Evolutionary conservation across 257 asterid species (phyloP).

Genomic region (Parsonsia alboflavescens): DNA sequence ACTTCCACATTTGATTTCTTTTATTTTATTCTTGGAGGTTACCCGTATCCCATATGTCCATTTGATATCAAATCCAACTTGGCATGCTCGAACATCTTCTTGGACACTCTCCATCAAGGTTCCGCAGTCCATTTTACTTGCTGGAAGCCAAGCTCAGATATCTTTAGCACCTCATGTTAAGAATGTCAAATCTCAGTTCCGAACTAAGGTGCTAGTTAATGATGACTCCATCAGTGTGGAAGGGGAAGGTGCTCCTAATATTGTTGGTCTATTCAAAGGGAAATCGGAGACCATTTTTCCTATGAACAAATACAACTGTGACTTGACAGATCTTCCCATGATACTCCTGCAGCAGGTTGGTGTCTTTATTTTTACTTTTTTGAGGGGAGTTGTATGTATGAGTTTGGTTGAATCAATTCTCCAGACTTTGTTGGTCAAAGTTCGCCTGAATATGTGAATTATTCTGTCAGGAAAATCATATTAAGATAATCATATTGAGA

Average conservation of each 20-base stretch:
- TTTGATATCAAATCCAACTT: constrained; percentile 77
- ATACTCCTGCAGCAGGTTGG: constrained; percentile 88
- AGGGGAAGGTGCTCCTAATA: constrained; percentile 95
- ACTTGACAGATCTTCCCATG: constrained; percentile 79
- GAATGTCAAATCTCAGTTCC: constrained; percentile 56
- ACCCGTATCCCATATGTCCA: constrained; percentile 64
- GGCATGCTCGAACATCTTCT: constrained; percentile 92
- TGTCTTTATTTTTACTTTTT: constrained; percentile 8
- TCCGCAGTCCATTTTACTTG: constrained; percentile 70
- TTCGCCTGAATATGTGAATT: background rate
- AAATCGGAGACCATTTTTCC: constrained; percentile 45
- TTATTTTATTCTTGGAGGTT: constrained; percentile 50
- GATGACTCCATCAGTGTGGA: constrained; percentile 85
- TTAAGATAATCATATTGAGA: background rate
- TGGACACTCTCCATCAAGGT: constrained; percentile 84
- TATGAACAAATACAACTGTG: constrained; percentile 70
- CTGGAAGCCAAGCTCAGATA: constrained; percentile 48
- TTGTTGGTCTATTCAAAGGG: constrained; percentile 84
- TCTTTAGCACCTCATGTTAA: constrained; percentile 32
- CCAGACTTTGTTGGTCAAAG: no score
- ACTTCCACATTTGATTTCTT: constrained; percentile 1
- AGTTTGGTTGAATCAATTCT: background rate
- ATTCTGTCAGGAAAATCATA: background rate
- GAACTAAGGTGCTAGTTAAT: constrained; percentile 72
- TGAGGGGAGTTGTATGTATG: background rate